These are phyloP conservation scores for Psilocybe mexicana DNA, from an alignment of 1,284 basidiomycete species.

Conservation along the genomic window DNA sequence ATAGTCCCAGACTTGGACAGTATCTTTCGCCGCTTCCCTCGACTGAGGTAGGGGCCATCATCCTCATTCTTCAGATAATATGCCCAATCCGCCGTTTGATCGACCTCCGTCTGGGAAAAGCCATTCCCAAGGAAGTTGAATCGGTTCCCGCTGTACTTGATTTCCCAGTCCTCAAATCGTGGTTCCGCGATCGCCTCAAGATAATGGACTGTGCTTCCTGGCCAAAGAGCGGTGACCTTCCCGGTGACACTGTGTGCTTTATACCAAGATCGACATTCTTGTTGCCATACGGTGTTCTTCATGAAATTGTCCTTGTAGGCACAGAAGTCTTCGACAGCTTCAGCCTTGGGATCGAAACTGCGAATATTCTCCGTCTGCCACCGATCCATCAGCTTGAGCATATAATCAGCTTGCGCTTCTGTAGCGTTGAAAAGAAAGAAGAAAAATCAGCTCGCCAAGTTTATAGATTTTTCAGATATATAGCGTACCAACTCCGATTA, in stretches of 20 bases:
- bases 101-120: constrained; percentile 24
- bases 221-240: constrained; percentile 32
- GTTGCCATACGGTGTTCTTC: constrained; percentile 31
- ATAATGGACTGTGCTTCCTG: constrained; percentile 34
- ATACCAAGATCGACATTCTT: constrained; percentile 34
- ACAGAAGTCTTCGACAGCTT: constrained; percentile 33
- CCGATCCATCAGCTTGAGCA: constrained; percentile 30
- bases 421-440: background rate
- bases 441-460: background rate
- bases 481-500: constrained; percentile 26
- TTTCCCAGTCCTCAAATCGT: constrained; percentile 34
- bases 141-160: constrained; percentile 29
- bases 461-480: background rate
- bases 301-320: constrained; percentile 31
- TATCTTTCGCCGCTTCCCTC: constrained; percentile 8
- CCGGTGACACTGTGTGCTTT: constrained; percentile 25
- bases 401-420: constrained; percentile 35
- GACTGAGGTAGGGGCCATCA: constrained; percentile 13
- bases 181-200: constrained; percentile 30
- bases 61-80: constrained; percentile 18
- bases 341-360: constrained; percentile 30
- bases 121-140: constrained; percentile 33
- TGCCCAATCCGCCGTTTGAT: constrained; percentile 14
- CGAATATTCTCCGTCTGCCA: constrained; percentile 36
- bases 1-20: constrained; percentile 13